These are phyloP conservation scores for Paecilomyces dactylethromorphus DNA, from an alignment of 2,329 filamentous ascomycete genomes.

Conservation along the genomic window DNA sequence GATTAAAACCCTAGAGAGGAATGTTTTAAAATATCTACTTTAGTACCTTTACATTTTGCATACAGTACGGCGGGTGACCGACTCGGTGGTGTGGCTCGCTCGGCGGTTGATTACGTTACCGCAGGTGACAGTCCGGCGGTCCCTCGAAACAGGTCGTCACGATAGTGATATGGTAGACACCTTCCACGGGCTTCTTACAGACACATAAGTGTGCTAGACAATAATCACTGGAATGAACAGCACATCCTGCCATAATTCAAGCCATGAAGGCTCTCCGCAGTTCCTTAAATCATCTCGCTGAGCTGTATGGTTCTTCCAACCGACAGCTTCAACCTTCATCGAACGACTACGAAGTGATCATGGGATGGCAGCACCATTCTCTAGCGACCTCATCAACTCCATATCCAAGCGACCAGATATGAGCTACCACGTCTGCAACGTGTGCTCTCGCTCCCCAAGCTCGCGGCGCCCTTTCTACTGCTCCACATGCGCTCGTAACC, in stretches of 20 bases:
- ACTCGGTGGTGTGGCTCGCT: too few species aligned
- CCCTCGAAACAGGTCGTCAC: not conserved
- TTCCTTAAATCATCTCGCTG: not conserved
- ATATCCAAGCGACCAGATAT: constrained; percentile 39
- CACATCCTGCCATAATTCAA: not conserved
- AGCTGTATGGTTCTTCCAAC: not conserved
- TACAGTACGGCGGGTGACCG: too few species aligned
- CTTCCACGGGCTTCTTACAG: not conserved
- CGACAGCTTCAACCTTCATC: constrained; percentile 1
- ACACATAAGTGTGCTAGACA: not conserved
- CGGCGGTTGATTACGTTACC: too few species aligned
- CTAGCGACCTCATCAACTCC: constrained; percentile 8
- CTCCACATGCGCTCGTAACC: constrained; percentile 62
- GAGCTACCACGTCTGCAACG: constrained; percentile 65
- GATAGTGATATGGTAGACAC: not conserved
- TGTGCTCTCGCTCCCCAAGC: constrained; percentile 53
- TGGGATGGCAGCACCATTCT: constrained; percentile 7
- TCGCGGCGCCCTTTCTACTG: constrained; percentile 61
- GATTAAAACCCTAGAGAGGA: too few species aligned
- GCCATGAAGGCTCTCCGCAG: not conserved
- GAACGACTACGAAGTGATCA: constrained; percentile 3
- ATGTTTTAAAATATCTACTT: too few species aligned
- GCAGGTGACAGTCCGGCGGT: not conserved
- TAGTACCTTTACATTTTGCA: too few species aligned
- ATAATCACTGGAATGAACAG: not conserved